phyloP scores from a whole-genome alignment of 768 basidiomycete species.

The Boletus coccyginus region DNA sequence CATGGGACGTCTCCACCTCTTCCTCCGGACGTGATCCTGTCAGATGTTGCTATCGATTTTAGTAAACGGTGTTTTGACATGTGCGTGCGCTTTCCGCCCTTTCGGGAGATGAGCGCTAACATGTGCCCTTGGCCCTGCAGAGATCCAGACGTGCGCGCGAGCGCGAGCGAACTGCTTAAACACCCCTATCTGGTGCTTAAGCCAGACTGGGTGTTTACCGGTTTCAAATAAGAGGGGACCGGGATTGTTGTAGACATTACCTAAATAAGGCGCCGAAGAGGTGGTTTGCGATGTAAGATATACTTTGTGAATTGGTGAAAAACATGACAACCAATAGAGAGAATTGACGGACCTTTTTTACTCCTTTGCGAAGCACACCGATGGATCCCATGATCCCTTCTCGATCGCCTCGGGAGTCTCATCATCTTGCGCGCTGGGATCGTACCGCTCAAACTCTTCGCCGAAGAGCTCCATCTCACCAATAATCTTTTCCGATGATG shows the following conservation, averaged over 20 bases:
- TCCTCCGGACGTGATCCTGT: slow-evolving; percentile 70
- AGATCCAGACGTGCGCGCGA: slow-evolving; percentile 76
- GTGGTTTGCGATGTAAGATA: slow-evolving; percentile 23
- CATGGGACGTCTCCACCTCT: slow-evolving; percentile 73
- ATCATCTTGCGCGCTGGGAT: slow-evolving; percentile 42
- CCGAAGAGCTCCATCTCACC: slow-evolving; percentile 98
- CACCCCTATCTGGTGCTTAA: slow-evolving; percentile 77
- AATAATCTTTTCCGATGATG: slow-evolving; percentile 96
- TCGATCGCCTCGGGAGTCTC: slow-evolving; percentile 39
- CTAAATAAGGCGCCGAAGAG: background rate
- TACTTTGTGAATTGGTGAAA: slow-evolving; percentile 92
- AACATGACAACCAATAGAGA: slow-evolving; percentile 88
- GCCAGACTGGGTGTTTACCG: slow-evolving; percentile 66
- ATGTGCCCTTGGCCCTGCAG: slow-evolving; percentile 39
- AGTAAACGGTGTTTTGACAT: slow-evolving; percentile 81
- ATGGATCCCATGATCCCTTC: slow-evolving; percentile 87
- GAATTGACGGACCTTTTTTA: slow-evolving; percentile 96
- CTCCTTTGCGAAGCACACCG: slow-evolving; percentile 80
- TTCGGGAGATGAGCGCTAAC: background rate
- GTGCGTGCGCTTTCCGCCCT: slow-evolving; percentile 32
- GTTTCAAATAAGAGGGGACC: slow-evolving; percentile 23
- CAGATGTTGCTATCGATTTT: slow-evolving; percentile 76
- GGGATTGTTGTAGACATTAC: too few species aligned
- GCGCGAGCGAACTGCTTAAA: slow-evolving; percentile 67
- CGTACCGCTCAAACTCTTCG: slow-evolving; percentile 68